Base-by-base conservation (phyloP, 805 yeast genomes). In the Kregervanrija pseudodelftensis region DNA sequence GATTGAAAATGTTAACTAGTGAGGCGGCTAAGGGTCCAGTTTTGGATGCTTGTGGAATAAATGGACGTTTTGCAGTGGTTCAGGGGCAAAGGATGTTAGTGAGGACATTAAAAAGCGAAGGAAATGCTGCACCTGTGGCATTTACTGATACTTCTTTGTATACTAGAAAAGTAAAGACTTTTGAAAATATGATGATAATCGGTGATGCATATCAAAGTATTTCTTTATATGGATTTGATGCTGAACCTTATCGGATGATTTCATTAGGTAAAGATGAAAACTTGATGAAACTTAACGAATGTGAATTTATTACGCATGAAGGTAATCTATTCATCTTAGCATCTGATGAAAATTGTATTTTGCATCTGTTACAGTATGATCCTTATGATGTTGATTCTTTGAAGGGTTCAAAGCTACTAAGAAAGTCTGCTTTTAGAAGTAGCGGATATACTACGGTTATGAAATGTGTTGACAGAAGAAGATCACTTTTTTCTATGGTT, bases 221-320 rank as follows among this genome's bases (percentile, higher is more conserved):
- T 4, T 80, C 89, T 69, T 70, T 93, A 45, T 80, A 82, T 30
- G 97, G 97, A 1, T 90, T 89, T 65, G 95, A 89, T 61, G 91
- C 95, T 2, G 96, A 91, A 56, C 99, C 99, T 1, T 90, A 86
- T 60, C 69, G 96, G 51, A 80, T 91, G 81, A 70, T 88, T 13
- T 63, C 75, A 46, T 62, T 93, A 42, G 90, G 95, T 8, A 85
- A 83, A 58, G 95, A 90, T 59, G 70, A 76, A 15, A 72, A 76
- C 22, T 63, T 73, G 14, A 67, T 84, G 37, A 84, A 80, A 55
- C 82, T 85, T 0, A 70, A 74, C 37, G 72, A 82, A 47, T 78
- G 85, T n/a, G 96, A 90, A 48, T 88, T 90, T 57, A 63, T 86
- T 22, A 77, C 80, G 12, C 74, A 79, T 45, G 85, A 83, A 46